Percentiles rank a stretch among this genome's conserved stretches.
Conservation (phyloP, 805 yeast species). For the Saturnispora kantuleensis region DNA sequence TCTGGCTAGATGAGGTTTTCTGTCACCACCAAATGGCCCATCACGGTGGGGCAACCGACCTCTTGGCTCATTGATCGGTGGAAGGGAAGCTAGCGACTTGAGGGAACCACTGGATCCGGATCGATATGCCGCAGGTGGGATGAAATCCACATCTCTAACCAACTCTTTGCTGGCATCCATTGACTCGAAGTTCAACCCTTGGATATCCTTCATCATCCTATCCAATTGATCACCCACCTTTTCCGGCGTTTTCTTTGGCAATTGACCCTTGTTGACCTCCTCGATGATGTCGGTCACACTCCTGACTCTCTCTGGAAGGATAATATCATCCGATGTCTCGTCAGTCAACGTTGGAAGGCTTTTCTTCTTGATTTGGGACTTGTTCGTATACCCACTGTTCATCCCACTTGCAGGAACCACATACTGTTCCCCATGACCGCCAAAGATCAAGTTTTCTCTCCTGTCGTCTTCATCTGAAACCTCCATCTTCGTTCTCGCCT, state of each 20-base stretch:
- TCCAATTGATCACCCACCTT: conserved; percentile 6
- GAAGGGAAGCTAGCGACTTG: conserved; percentile 13
- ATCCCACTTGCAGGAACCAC: conserved; percentile 29
- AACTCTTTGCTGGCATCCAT: conserved; percentile 27
- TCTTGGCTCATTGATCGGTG: conserved; percentile 17
- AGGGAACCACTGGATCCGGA: conserved; percentile 28
- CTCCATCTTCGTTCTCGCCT: not conserved
- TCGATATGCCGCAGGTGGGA: conserved; percentile 37
- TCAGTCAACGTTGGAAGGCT: conserved; percentile 3
- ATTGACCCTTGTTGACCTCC: conserved; percentile 25
- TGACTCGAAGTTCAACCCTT: conserved; percentile 11
- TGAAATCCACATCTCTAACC: conserved; percentile 29
- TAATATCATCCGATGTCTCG: conserved; percentile 11
- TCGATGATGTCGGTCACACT: conserved; percentile 26
- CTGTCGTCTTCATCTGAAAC: conserved; percentile 6
- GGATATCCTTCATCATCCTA: conserved; percentile 2
- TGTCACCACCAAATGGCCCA: conserved; percentile 20
- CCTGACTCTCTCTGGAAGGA: conserved; percentile 19
- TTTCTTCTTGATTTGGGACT: conserved; percentile 3
- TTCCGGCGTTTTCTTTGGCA: conserved; percentile 1
- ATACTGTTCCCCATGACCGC: conserved; percentile 25
- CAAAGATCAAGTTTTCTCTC: conserved; percentile 18
- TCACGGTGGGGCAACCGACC: conserved; percentile 19
- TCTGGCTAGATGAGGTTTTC: conserved; percentile 58
- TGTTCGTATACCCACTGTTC: conserved; percentile 9